Percentiles rank a stretch among this genome's conserved stretches.
Evolutionary conservation across 345 rosid genomes (phyloP).

Genomic region (Euphorbia tirucalli): DNA sequence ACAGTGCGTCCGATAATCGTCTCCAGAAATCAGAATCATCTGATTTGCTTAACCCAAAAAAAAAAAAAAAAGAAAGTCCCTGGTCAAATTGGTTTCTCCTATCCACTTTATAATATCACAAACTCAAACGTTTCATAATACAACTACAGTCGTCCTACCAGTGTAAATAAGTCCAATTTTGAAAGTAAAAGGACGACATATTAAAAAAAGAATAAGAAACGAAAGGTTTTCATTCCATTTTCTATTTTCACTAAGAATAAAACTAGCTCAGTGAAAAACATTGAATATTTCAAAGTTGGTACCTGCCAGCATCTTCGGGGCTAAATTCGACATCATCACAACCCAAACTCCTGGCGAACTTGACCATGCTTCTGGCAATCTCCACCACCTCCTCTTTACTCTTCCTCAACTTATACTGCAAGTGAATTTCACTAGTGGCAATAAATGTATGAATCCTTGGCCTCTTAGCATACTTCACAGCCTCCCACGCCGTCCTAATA

Average conservation of each 20-base stretch:
- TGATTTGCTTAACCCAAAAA: neutral
- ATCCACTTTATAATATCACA: neutral
- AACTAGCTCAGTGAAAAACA: neutral
- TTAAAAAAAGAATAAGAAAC: neutral
- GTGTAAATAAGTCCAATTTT: neutral
- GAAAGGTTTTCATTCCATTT: no score
- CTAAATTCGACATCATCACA: slow-evolving; percentile 91
- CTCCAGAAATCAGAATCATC: no score
- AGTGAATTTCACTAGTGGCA: slow-evolving; percentile 81
- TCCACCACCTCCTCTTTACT: slow-evolving; percentile 66
- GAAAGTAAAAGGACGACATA: neutral
- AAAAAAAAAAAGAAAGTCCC: neutral
- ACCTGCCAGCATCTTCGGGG: slow-evolving; percentile 97
- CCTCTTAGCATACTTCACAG: slow-evolving; percentile 71
- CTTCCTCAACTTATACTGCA: slow-evolving; percentile 80
- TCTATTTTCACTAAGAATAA: neutral
- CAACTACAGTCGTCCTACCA: no score
- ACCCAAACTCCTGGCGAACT: slow-evolving; percentile 74
- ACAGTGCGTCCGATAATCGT: neutral
- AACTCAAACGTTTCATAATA: neutral
- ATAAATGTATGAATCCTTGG: slow-evolving; percentile 88
- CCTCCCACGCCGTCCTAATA: slow-evolving; percentile 80
- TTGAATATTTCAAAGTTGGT: neutral
- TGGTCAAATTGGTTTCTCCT: neutral
- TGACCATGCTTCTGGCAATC: slow-evolving; percentile 72